Conservation (phyloP, 176 grass and related monocot genomes). For the Bolboschoenus planiculmis region DNA sequence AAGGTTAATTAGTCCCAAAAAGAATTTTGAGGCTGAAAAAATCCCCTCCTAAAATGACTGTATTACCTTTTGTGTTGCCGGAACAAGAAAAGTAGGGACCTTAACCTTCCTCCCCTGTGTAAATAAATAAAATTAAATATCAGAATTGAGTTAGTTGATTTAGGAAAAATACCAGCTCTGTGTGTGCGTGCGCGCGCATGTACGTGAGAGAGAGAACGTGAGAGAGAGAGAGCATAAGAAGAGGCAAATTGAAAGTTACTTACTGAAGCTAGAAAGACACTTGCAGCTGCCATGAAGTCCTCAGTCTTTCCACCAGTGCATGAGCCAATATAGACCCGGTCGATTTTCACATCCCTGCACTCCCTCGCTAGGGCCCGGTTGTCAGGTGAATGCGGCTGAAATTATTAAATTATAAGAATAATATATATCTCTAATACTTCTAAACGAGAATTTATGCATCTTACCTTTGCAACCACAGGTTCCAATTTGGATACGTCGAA, state of each 20-base stretch:
- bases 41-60: background rate
- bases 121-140: conserved; percentile 11
- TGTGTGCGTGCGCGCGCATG: too few species aligned
- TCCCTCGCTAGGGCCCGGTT: conserved; percentile 86
- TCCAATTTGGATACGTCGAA: conserved; percentile 86
- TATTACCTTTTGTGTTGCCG: conserved; percentile 86
- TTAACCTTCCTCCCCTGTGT: conserved; percentile 77
- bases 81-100: conserved; percentile 90
- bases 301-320: conserved; percentile 93
- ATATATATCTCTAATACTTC: background rate
- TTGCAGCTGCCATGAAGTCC: conserved; percentile 80
- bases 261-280: conserved; percentile 82
- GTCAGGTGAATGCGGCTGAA: conserved; percentile 93
- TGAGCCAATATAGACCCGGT: conserved; percentile 94
- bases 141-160: conserved; percentile 6
- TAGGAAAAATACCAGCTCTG: background rate
- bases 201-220: too few species aligned
- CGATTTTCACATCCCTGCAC: conserved; percentile 88
- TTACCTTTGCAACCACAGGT: conserved; percentile 88
- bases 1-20: too few species aligned
- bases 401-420: background rate
- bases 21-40: too few species aligned
- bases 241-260: conserved; percentile 29
- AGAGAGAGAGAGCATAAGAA: background rate
- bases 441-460: background rate